These are phyloP conservation scores for Strobilomyces echinocephalus DNA, from an alignment of 768 basidiomycete genomes.

Conservation along the genomic window DNA sequence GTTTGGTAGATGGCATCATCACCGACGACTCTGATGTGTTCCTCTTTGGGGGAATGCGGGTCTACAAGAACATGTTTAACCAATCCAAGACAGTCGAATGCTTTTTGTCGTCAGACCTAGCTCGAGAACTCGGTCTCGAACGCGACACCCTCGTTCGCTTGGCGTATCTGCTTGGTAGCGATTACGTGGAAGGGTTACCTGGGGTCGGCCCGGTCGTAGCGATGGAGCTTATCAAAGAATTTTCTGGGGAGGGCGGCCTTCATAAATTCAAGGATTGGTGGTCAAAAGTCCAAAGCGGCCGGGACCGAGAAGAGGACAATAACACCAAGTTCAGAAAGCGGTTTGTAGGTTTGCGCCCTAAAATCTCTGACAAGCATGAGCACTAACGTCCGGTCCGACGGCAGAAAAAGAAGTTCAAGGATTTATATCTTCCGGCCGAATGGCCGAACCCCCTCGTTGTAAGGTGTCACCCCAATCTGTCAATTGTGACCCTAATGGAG, in stretches of 20 bases:
- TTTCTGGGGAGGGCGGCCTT: slow-evolving; percentile 80
- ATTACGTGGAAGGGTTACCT: slow-evolving; percentile 89
- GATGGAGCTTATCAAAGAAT: slow-evolving; percentile 93
- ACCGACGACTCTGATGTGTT: slow-evolving; percentile 99
- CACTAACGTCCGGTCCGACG: slow-evolving; percentile 9
- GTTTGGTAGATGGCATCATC: slow-evolving; percentile 93
- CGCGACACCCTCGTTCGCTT: slow-evolving; percentile 82
- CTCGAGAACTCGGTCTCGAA: slow-evolving; percentile 81
- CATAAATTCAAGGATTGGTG: slow-evolving; percentile 93
- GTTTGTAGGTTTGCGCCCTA: slow-evolving; percentile 59
- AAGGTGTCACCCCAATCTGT: slow-evolving; percentile 28
- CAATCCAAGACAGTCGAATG: slow-evolving; percentile 98
- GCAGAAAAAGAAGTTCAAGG: slow-evolving; percentile 88
- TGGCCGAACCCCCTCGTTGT: slow-evolving; percentile 96
- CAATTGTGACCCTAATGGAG: background rate
- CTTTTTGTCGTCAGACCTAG: slow-evolving; percentile 79
- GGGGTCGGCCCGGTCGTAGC: slow-evolving; percentile 95
- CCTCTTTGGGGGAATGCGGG: slow-evolving; percentile 91
- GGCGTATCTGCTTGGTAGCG: slow-evolving; percentile 93
- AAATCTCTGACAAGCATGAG: slow-evolving; percentile 5
- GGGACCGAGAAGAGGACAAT: slow-evolving; percentile 72
- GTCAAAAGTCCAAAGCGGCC: slow-evolving; percentile 85
- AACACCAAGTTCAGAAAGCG: slow-evolving; percentile 73
- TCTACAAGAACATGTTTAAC: slow-evolving; percentile 99
- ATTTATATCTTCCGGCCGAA: slow-evolving; percentile 70